These are phyloP conservation scores for Daldinia decipiens DNA, from an alignment of 495 filamentous ascomycete genomes.

Conservation along the genomic window DNA sequence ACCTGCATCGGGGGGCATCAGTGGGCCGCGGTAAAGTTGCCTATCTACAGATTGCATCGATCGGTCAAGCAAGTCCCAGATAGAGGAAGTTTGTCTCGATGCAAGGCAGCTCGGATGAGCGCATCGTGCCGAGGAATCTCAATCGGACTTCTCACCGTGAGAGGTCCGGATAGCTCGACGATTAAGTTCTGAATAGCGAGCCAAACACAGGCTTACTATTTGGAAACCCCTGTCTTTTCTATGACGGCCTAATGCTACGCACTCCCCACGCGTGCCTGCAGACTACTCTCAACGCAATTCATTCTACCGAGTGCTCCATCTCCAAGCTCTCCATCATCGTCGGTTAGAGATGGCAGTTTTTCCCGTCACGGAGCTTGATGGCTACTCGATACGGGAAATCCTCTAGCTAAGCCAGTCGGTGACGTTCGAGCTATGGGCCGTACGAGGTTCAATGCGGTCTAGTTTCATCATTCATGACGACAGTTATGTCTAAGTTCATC, in stretches of 20 bases:
- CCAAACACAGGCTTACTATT: conserved; percentile 38
- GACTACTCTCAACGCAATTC: conserved; percentile 28
- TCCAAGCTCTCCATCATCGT: conserved; percentile 24
- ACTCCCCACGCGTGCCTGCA: conserved; percentile 40
- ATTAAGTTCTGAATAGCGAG: conserved; percentile 10
- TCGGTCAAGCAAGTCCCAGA: conserved; percentile 27
- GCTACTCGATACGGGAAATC: conserved; percentile 28
- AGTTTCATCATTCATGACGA: conserved; percentile 42
- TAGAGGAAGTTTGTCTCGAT: conserved; percentile 31
- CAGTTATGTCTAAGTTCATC: conserved; percentile 33
- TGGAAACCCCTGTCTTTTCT: conserved; percentile 27
- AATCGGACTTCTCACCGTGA: conserved; percentile 15
- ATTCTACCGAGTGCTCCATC: conserved; percentile 35
- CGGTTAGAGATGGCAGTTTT: conserved; percentile 37
- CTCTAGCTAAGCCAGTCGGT: conserved; percentile 25
- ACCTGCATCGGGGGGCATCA: conserved; percentile 47
- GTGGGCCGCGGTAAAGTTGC: conserved; percentile 42
- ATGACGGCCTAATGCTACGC: conserved; percentile 41
- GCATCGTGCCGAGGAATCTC: conserved; percentile 30
- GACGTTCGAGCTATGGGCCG: conserved; percentile 19
- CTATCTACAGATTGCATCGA: conserved; percentile 39
- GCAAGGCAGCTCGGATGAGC: conserved; percentile 28
- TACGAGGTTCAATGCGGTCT: conserved; percentile 27
- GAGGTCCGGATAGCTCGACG: conserved; percentile 9
- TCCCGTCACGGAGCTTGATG: conserved; percentile 27